A percentile compares a stretch with the other conserved stretches of the same genome.
Conservation (phyloP, 23 red algal species). For the Gracilaria caudata region DNA sequence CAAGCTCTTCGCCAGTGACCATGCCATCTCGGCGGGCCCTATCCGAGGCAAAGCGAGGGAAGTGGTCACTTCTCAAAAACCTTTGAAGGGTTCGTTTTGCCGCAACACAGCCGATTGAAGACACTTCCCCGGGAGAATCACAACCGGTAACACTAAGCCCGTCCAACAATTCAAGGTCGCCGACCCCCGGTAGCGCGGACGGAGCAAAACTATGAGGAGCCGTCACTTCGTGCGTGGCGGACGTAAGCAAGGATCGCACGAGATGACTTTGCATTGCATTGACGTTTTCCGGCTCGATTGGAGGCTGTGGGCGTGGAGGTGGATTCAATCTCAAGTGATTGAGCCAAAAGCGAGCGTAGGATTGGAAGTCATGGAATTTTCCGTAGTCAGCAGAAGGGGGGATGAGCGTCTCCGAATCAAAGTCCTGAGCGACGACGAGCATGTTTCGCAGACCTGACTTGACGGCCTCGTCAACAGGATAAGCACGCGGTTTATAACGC, state of each 20-base stretch:
- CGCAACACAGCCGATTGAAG: conserved; percentile 46
- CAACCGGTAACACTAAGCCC: conserved; percentile 24
- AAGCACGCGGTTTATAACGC: conserved; percentile 57
- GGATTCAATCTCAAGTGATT: conserved; percentile 26
- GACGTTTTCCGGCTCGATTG: conserved; percentile 4
- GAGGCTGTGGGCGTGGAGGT: conserved; percentile 45
- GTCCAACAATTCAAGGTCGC: conserved; percentile 46
- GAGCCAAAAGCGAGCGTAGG: conserved; percentile 63
- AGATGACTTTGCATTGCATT: background rate
- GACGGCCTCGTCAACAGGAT: conserved; percentile 60
- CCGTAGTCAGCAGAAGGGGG: conserved; percentile 17
- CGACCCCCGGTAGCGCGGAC: background rate
- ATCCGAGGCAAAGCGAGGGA: conserved; percentile 47
- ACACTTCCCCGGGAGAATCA: conserved; percentile 38
- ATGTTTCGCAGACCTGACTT: background rate
- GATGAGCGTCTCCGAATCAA: conserved; percentile 55
- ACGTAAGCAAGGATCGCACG: background rate
- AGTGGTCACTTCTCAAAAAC: conserved; percentile 57
- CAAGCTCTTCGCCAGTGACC: conserved; percentile 58
- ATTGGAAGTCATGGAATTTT: conserved; percentile 65
- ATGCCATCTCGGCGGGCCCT: conserved; percentile 54
- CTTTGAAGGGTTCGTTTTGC: conserved; percentile 11
- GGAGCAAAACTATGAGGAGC: background rate
- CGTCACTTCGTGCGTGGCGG: background rate
- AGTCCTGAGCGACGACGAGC: conserved; percentile 13